phyloP scores from a whole-genome alignment of 352 stramenopile genomes.

The Phytophthora pisi region DNA sequence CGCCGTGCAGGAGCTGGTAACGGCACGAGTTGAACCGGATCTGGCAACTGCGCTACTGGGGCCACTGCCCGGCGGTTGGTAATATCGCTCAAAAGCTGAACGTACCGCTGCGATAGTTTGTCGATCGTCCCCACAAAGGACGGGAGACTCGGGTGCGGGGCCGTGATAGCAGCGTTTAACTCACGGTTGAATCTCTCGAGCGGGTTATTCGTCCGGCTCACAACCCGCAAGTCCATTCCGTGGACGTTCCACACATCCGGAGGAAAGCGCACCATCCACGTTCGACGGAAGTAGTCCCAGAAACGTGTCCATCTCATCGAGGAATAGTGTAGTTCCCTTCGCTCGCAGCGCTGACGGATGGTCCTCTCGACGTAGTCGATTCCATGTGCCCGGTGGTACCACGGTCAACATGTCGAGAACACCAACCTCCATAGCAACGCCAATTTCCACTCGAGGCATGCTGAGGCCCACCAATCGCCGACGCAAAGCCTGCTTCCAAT shows the following conservation, averaged over 20 bases:
- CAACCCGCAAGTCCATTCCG: neutral
- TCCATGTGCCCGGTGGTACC: neutral
- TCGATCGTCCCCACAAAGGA: neutral
- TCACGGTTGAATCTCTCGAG: slow-evolving; percentile 1
- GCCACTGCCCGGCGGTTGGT: too few relatives aligned
- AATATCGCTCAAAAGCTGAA: neutral
- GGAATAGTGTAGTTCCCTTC: too few relatives aligned
- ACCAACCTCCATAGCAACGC: slow-evolving; percentile 6
- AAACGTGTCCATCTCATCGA: neutral
- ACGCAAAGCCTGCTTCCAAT: slow-evolving; percentile 13
- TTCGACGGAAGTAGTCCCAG: neutral
- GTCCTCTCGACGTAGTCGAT: neutral
- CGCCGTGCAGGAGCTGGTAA: too few relatives aligned
- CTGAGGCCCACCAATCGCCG: neutral
- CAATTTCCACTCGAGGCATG: neutral
- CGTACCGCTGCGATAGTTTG: neutral
- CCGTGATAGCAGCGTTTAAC: neutral
- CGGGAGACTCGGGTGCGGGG: neutral
- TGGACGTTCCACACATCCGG: slow-evolving; percentile 8
- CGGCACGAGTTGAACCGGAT: too few relatives aligned
- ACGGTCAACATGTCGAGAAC: slow-evolving; percentile 4
- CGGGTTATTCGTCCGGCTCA: neutral
- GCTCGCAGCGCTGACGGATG: too few relatives aligned
- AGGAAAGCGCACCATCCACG: neutral
- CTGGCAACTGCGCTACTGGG: too few relatives aligned